Evolutionary conservation across 2,329 filamentous ascomycete genomes (phyloP).

Genomic region (Aspergillaceae sp.): DNA sequence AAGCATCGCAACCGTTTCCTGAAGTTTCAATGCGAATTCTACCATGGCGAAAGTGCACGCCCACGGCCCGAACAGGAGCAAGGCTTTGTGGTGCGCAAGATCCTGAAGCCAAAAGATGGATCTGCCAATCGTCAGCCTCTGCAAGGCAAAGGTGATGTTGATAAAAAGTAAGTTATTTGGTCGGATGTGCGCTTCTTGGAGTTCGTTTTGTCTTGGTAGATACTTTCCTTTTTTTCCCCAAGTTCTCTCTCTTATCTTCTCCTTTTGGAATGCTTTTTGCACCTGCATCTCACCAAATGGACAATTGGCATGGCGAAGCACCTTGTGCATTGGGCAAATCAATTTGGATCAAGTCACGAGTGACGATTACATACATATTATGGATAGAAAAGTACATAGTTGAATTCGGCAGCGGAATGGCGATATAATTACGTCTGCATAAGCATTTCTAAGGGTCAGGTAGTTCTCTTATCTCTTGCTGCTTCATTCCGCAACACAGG

Average conservation of each 20-base stretch:
- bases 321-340: neutral
- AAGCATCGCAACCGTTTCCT: constrained; percentile 35
- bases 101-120: constrained; percentile 18
- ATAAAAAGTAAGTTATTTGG: constrained; percentile 3
- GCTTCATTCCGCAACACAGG: too few relatives aligned
- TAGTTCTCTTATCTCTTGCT: too few relatives aligned
- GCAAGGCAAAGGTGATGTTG: constrained; percentile 9
- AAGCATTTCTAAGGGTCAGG: too few relatives aligned
- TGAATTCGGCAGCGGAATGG: too few relatives aligned
- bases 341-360: neutral
- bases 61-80: constrained; percentile 34
- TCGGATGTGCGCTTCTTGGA: too few relatives aligned
- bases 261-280: neutral
- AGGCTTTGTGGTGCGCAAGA: constrained; percentile 33
- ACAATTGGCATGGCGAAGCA: too few relatives aligned
- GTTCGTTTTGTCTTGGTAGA: neutral
- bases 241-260: neutral
- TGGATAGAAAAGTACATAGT: neutral
- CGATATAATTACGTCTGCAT: too few relatives aligned
- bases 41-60: constrained; percentile 37
- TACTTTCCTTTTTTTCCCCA: neutral
- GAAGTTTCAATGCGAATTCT: constrained; percentile 39
- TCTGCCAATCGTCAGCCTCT: constrained; percentile 18
- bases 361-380: neutral
- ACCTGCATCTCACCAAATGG: too few relatives aligned